Evolutionary conservation across 305 asterid genomes (phyloP).

Genomic region (Lippia alba): DNA sequence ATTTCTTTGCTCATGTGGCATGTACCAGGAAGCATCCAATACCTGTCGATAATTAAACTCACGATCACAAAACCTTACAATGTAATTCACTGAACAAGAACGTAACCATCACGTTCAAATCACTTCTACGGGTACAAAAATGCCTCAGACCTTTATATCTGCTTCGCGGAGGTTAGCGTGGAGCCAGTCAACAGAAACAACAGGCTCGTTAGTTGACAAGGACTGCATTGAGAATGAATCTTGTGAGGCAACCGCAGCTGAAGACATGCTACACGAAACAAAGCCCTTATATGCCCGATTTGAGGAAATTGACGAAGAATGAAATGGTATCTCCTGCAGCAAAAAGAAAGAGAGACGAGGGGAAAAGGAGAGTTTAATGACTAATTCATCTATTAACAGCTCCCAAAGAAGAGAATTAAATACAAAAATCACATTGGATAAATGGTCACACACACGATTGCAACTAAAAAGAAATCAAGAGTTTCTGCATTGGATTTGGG

Average conservation of each 20-base stretch:
- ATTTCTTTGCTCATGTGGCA: constrained; percentile 95
- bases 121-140: constrained; percentile 7
- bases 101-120: background rate
- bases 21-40: constrained; percentile 97
- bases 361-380: no score
- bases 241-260: constrained; percentile 65
- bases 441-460: no score
- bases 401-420: no score
- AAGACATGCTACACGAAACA: constrained; percentile 52
- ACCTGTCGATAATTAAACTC: constrained; percentile 45
- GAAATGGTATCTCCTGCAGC: constrained; percentile 62
- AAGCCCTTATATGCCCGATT: constrained; percentile 43
- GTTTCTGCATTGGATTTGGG: no score
- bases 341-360: background rate
- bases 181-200: constrained; percentile 95
- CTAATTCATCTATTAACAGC: no score
- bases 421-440: no score
- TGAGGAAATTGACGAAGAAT: constrained; percentile 44
- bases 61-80: no score
- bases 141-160: constrained; percentile 68
- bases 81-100: no score
- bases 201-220: constrained; percentile 67
- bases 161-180: constrained; percentile 78
- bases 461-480: no score
- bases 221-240: constrained; percentile 61